A percentile compares a stretch with the other conserved stretches of the same genome.
These are phyloP conservation scores for Pyronema domesticum DNA, from an alignment of 495 filamentous ascomycete species.

Conservation along the genomic window DNA sequence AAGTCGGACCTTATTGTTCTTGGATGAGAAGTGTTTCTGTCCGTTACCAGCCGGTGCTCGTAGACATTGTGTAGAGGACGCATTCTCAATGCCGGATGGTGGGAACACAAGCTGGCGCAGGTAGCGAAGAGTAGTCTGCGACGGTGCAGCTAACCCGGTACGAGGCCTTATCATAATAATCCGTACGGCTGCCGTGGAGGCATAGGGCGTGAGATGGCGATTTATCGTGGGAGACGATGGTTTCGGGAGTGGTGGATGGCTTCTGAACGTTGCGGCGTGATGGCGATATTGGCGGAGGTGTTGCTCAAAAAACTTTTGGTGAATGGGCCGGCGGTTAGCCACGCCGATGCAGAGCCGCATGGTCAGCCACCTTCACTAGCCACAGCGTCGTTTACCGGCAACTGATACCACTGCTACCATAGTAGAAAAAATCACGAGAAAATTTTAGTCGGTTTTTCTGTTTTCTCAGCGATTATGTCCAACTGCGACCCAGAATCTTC, in stretches of 20 bases:
- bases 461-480: no score
- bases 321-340: not conserved
- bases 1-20: no score
- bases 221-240: not conserved
- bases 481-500: no score
- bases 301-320: constrained; percentile 3
- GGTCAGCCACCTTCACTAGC: not conserved
- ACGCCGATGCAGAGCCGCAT: not conserved
- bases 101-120: constrained; percentile 19
- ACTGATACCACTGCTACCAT: no score
- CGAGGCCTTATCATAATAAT: constrained; percentile 8
- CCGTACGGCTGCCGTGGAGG: not conserved
- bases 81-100: not conserved
- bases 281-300: not conserved
- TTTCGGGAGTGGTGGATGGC: not conserved
- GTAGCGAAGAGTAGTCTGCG: constrained; percentile 18
- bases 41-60: not conserved
- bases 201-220: not conserved
- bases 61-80: not conserved
- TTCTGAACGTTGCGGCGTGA: not conserved
- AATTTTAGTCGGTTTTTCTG: no score
- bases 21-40: no score
- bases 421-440: no score
- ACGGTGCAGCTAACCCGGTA: constrained; percentile 11
- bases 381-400: no score